Conservation (phyloP, 306 rosid species). For the Rubus idaeus region DNA sequence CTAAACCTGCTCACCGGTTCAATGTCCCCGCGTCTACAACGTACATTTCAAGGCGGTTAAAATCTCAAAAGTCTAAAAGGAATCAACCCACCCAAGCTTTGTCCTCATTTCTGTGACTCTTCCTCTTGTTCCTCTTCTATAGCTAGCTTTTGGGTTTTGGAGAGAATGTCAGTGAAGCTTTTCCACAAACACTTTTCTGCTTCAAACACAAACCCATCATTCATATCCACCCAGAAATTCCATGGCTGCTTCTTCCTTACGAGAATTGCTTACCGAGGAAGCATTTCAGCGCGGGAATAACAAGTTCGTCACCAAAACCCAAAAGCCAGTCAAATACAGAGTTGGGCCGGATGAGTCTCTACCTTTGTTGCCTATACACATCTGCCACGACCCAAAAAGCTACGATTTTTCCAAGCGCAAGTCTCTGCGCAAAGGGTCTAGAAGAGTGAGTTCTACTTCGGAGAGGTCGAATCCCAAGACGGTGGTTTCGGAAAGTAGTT, state of each 20-base stretch:
- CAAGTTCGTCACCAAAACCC: neutral
- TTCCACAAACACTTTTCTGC: constrained; percentile 30
- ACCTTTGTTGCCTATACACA: constrained; percentile 36
- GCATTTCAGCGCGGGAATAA: constrained; percentile 30
- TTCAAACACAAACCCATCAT: constrained; percentile 9
- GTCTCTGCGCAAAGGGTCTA: constrained; percentile 32
- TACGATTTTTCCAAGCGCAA: constrained; percentile 31
- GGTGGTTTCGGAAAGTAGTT: constrained; percentile 24
- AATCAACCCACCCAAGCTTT: constrained; percentile 14
- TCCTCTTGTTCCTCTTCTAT: neutral
- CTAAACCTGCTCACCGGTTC: constrained; percentile 1
- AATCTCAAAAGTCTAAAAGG: neutral
- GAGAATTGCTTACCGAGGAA: constrained; percentile 63
- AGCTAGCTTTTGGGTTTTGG: constrained; percentile 28
- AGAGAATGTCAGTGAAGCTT: constrained; percentile 34
- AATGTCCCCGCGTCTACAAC: too few species aligned
- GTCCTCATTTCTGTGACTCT: constrained; percentile 5
- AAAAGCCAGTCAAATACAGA: constrained; percentile 23
- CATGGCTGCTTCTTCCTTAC: constrained; percentile 47
- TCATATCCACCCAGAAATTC: constrained; percentile 33
- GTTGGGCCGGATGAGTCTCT: constrained; percentile 21
- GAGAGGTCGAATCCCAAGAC: constrained; percentile 41
- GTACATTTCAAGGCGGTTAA: neutral
- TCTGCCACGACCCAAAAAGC: constrained; percentile 41
- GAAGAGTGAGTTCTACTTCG: constrained; percentile 37